A percentile compares a stretch with the other conserved stretches of the same genome.
Conservation (phyloP, 1,284 basidiomycete genomes). For the Coriolopsis trogii region DNA sequence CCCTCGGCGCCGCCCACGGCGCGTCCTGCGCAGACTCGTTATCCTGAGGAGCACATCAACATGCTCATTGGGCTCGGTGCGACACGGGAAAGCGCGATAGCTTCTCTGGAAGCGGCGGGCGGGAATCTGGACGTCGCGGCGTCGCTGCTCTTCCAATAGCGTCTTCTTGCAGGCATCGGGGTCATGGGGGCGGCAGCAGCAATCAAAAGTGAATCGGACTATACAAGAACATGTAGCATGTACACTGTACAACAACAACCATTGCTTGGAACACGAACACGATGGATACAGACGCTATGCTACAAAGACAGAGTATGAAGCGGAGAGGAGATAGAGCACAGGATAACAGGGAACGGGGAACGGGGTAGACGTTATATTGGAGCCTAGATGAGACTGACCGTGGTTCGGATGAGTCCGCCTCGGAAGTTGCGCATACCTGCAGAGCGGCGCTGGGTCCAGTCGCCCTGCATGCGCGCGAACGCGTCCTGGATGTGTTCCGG, state of each 20-base stretch:
- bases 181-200: too few relatives aligned
- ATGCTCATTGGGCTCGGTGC: slow-evolving; percentile 78
- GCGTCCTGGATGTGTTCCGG: slow-evolving; percentile 90
- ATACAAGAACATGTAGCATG: too few relatives aligned
- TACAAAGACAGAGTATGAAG: too few relatives aligned
- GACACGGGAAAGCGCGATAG: slow-evolving; percentile 74
- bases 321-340: too few relatives aligned
- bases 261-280: too few relatives aligned
- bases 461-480: slow-evolving; percentile 84
- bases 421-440: slow-evolving; percentile 89
- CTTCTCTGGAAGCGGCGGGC: slow-evolving; percentile 74
- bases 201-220: too few relatives aligned
- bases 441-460: slow-evolving; percentile 77
- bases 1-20: slow-evolving; percentile 3
- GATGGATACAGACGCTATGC: too few relatives aligned
- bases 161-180: too few relatives aligned
- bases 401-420: slow-evolving; percentile 78
- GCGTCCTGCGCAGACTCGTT: slow-evolving; percentile 24
- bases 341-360: too few relatives aligned
- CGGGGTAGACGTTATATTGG: too few relatives aligned
- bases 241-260: too few relatives aligned
- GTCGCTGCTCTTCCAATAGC: slow-evolving; percentile 76
- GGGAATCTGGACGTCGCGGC: slow-evolving; percentile 92
- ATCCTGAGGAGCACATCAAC: slow-evolving; percentile 57
- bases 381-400: slow-evolving; percentile 78